Evolutionary conservation across 495 filamentous ascomycete species (phyloP), one percentile per base, ranked within the genome.

Genomic region (Immersiella caudata): DNA sequence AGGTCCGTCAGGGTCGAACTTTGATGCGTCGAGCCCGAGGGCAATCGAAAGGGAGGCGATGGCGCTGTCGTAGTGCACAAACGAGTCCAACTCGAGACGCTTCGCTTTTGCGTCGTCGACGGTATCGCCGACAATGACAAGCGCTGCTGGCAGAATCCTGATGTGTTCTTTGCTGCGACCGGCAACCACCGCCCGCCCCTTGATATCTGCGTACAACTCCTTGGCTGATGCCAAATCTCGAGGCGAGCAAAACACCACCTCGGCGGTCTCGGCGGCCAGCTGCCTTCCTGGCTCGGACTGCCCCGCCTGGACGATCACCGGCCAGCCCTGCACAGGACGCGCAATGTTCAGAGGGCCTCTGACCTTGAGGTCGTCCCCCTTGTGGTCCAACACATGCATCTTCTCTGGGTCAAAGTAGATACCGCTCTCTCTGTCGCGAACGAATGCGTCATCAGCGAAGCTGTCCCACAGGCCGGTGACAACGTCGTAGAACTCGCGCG

Each of bases 401-500:
- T 76, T 82, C 29, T 74, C 80, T 0, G 84, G 82, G 52, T 86
- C 67, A 36, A 85, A 80, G 67, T 73, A 85, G 52, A 83, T 69
- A 2, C 83, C 83, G 3, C 70, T 80, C 70, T 82, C 82, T 7
- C 76, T 74, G 66, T 85, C 73, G 0, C 82, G 81, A 1, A 80
- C 67, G 54, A 86, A 85, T 1, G 84, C 84, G 65, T 86, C 84
- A 29, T 86, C 84, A 18, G 83, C 82, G 63, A 85, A 85, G 63
- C 79, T 81, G 70, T 86, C 84, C 84, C 84, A 86, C 0, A 89
- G 81, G 29, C 84, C 79, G 7, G 74, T 75, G 79, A 88, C 72
- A 0, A 90, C 83, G 8, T 83, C 77, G 65, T 87, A 78, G 65
- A 85, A 89, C 72, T 90, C 87, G 51, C 88, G 83, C 0, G 87